Evolutionary conservation across 306 rosid genomes (phyloP), one percentile per base, ranked within the genome.

Genomic region (Prunus mira): DNA sequence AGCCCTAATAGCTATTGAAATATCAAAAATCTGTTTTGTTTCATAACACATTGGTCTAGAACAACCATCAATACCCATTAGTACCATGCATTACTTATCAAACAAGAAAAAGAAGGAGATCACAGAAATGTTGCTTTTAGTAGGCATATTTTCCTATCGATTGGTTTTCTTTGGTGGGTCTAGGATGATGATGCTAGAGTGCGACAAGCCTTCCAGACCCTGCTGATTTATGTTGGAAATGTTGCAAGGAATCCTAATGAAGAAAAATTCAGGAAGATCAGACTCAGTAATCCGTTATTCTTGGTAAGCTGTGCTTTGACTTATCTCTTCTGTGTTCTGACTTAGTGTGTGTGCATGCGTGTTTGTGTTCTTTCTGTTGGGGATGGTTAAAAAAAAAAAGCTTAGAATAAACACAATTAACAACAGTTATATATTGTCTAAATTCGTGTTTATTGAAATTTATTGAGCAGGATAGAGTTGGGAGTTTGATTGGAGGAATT

Each of bases 251-350:
- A 81, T 82, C 99, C 97, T 0, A 81, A 88, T 60, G 97, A 89
- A 80, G 97, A 92, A 87, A 92, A 86, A 71, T 88, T 82, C 86
- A 84, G 97, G 86, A 95, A 82, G 82, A 95, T 95, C 64, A 86
- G 96, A 67, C 91, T 90, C 52, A 82, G 73, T 81, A 92, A 95
- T 57, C 91, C 87, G 38, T 56, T 86, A 61, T 92, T 89, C 83
- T 90, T 88, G 93, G 97, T 89, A 88, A 84, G 66, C 57, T 76
- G 69, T 46, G 43, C 38, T 54, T 65, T 22, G 12, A 58, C 32
- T 7, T 15, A 9, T 38, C 38, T 12, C 4, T 34, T 12, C 17
- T 54, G 43, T 18, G 55, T 12, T 22, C 65, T 4, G 2, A 30
- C 18, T 8, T 0, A n/a, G 38, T 67, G 74, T 51, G 47, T 28